phyloP scores from a whole-genome alignment of 495 filamentous ascomycete genomes.

The Aspergillus carlsbadensis region DNA sequence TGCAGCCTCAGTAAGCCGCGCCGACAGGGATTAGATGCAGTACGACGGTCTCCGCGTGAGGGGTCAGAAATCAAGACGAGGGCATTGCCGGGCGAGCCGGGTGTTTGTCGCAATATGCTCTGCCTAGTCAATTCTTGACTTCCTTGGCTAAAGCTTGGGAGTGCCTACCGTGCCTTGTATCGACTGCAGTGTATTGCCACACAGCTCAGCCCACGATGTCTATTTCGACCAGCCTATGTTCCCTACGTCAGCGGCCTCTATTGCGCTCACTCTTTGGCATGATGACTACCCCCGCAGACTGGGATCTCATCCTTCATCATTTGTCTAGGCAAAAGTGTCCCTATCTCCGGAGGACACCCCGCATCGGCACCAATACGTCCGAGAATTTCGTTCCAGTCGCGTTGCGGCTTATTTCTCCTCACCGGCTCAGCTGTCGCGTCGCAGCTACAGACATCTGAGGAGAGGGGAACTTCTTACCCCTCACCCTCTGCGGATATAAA shows the following conservation, averaged over 20 bases:
- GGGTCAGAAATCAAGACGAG: neutral
- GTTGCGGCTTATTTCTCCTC: conserved; percentile 1
- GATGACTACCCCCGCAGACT: neutral
- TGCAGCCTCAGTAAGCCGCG: neutral
- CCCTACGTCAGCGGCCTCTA: too few relatives aligned
- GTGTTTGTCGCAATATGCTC: neutral
- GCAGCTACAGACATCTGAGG: neutral
- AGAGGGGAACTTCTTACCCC: neutral
- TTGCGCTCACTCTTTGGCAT: neutral
- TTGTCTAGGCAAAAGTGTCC: neutral
- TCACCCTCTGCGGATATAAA: neutral
- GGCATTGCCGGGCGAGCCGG: neutral
- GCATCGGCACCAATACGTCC: conserved; percentile 4
- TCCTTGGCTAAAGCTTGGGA: conserved; percentile 16
- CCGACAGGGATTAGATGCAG: neutral
- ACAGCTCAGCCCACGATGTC: too few relatives aligned
- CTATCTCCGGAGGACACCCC: neutral
- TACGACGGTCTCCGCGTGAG: neutral
- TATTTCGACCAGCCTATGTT: neutral
- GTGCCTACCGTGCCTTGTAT: neutral
- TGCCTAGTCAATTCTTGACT: neutral
- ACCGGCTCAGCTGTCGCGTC: neutral
- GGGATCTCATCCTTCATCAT: neutral
- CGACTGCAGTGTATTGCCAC: too few relatives aligned
- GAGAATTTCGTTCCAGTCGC: neutral